These are phyloP conservation scores for Saxophila tyrrhenica DNA, from an alignment of 495 filamentous ascomycete genomes.

Conservation along the genomic window DNA sequence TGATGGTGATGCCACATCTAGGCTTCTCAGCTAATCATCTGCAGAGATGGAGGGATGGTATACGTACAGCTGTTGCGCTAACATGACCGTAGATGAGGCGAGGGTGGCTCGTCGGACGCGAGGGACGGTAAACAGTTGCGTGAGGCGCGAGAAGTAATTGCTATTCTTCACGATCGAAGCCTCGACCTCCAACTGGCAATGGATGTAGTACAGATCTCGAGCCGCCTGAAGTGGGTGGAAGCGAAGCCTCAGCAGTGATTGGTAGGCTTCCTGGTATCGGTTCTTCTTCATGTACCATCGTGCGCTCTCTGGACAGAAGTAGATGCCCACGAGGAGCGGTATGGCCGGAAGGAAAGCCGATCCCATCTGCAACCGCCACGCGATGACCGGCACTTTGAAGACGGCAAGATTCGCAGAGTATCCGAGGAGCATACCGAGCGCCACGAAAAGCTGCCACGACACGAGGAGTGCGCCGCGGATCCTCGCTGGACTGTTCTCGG, in stretches of 20 bases:
- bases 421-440: constrained; percentile 20
- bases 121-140: constrained; percentile 4
- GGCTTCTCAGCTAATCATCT: no score
- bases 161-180: not conserved
- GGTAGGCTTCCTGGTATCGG: constrained; percentile 10
- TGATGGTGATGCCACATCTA: constrained; percentile 39
- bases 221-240: constrained; percentile 15
- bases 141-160: not conserved
- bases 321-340: constrained; percentile 18
- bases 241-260: constrained; percentile 6
- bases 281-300: constrained; percentile 7
- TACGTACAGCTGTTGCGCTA: constrained; percentile 18
- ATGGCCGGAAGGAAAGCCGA: constrained; percentile 18
- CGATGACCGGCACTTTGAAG: not conserved
- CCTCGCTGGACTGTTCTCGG: no score
- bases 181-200: constrained; percentile 34
- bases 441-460: constrained; percentile 24
- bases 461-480: not conserved
- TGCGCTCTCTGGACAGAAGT: constrained; percentile 19
- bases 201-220: constrained; percentile 39
- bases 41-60: no score
- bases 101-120: constrained; percentile 8
- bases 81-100: constrained; percentile 13
- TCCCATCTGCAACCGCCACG: constrained; percentile 22
- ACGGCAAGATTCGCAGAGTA: constrained; percentile 20